A percentile compares a stretch with the other conserved stretches of the same genome.
Conservation (phyloP, 352 stramenopile species). For the Thalassiosira hispida region DNA sequence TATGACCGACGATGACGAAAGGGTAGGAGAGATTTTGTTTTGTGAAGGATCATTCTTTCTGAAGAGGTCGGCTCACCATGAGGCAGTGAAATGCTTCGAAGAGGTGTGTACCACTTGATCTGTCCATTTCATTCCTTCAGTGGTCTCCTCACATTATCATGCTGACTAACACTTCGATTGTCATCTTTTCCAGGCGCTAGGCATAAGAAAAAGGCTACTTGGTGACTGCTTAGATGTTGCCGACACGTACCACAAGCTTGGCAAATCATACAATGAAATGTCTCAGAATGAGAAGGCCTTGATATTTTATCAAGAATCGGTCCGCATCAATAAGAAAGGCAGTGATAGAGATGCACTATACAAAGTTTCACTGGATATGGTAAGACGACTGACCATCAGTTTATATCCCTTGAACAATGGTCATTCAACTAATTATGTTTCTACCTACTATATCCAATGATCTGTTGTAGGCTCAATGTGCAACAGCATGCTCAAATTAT, state of each 20-base stretch:
- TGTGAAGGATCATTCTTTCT: constrained; percentile 44
- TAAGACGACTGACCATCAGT: constrained; percentile 12
- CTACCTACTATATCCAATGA: not conserved
- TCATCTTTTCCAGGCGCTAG: constrained; percentile 32
- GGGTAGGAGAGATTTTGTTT: constrained; percentile 49
- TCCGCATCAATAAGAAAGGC: constrained; percentile 55
- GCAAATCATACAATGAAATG: constrained; percentile 50
- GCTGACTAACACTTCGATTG: not conserved
- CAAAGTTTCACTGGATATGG: constrained; percentile 56
- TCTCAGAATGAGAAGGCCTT: constrained; percentile 57
- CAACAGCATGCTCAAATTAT: constrained; percentile 37
- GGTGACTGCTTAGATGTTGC: constrained; percentile 46
- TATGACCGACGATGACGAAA: constrained; percentile 47
- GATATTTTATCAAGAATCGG: constrained; percentile 62
- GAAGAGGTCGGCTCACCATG: constrained; percentile 15
- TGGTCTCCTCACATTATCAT: not conserved
- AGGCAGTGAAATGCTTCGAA: constrained; percentile 53
- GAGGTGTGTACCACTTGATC: constrained; percentile 34
- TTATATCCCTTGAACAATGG: too few relatives aligned
- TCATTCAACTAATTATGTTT: constrained; percentile 2
- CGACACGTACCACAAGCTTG: constrained; percentile 62
- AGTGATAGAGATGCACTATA: constrained; percentile 43
- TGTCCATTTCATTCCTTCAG: not conserved
- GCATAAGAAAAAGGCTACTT: constrained; percentile 49
- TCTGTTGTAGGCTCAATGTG: constrained; percentile 47